Percentiles rank a stretch among this genome's conserved stretches.
Evolutionary conservation across 2,329 filamentous ascomycete species (phyloP).

Genomic region (Fusarium xyrophilum): DNA sequence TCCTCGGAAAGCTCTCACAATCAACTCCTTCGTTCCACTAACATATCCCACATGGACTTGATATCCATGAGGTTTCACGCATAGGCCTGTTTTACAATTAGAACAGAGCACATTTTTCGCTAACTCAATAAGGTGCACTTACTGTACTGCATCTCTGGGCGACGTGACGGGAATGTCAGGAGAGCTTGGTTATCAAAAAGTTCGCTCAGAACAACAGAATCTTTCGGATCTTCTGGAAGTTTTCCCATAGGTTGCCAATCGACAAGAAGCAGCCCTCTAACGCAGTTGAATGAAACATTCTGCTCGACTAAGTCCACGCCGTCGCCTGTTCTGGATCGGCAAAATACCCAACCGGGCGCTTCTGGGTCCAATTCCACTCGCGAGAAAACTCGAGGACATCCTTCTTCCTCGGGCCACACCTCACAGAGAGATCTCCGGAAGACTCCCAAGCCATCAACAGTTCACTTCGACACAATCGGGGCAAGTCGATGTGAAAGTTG

Average conservation of each 20-base stretch:
- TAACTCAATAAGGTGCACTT: not conserved
- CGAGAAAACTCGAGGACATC: slow-evolving; percentile 14
- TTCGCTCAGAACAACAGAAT: slow-evolving; percentile 49
- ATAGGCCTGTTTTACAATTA: not conserved
- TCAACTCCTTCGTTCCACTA: slow-evolving; percentile 33
- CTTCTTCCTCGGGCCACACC: slow-evolving; percentile 35
- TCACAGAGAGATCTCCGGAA: slow-evolving; percentile 29
- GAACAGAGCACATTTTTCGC: not conserved
- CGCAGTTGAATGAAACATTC: slow-evolving; percentile 45
- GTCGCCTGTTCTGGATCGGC: slow-evolving; percentile 9
- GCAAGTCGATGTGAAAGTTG: slow-evolving; percentile 31
- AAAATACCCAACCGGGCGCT: slow-evolving; percentile 24
- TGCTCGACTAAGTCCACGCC: slow-evolving; percentile 10
- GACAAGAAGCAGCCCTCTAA: slow-evolving; percentile 44
- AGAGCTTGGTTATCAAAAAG: slow-evolving; percentile 64
- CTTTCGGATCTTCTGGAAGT: slow-evolving; percentile 59
- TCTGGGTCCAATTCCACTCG: not conserved
- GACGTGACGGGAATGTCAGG: slow-evolving; percentile 57
- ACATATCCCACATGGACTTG: slow-evolving; percentile 59
- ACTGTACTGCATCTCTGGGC: slow-evolving; percentile 61
- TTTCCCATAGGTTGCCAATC: slow-evolving; percentile 49
- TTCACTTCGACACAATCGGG: slow-evolving; percentile 4
- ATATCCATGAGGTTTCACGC: slow-evolving; percentile 42
- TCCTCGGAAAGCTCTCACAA: slow-evolving; percentile 36
- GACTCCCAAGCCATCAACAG: slow-evolving; percentile 14